A percentile compares a stretch with the other conserved stretches of the same genome.
Conservation (phyloP, 257 asterid species). For the Nicotiana benthamiana region DNA sequence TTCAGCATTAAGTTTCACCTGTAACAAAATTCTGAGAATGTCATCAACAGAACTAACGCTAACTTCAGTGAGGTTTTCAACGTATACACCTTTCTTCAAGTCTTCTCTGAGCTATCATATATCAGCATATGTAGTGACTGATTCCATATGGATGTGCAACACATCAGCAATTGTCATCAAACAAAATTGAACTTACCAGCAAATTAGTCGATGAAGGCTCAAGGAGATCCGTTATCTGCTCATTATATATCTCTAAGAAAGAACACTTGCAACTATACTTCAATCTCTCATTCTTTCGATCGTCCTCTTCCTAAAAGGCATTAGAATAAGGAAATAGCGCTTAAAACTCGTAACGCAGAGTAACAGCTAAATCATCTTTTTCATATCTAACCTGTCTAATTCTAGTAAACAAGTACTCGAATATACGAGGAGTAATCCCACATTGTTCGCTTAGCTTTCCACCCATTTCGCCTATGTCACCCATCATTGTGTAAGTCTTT, state of each 20-base stretch:
- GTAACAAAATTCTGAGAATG: constrained; percentile 53
- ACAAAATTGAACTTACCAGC: constrained; percentile 38
- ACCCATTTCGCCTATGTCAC: constrained; percentile 50
- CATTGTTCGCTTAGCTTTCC: constrained; percentile 53
- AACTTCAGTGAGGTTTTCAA: constrained; percentile 71
- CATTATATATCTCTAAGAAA: constrained; percentile 82
- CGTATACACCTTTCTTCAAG: constrained; percentile 73
- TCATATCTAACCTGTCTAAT: constrained; percentile 50
- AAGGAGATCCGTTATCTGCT: constrained; percentile 87
- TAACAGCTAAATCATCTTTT: neutral
- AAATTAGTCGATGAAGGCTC: constrained; percentile 80
- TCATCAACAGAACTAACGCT: constrained; percentile 60
- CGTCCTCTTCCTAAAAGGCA: constrained; percentile 62
- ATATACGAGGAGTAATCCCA: constrained; percentile 81
- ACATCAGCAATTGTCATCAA: neutral
- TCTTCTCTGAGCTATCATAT: constrained; percentile 72
- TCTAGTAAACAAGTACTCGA: constrained; percentile 62
- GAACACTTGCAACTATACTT: constrained; percentile 83
- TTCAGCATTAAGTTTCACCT: constrained; percentile 44
- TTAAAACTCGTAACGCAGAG: neutral
- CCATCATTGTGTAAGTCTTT: constrained; percentile 89
- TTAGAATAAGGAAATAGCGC: constrained; percentile 11
- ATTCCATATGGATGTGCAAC: neutral
- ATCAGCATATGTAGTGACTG: neutral
- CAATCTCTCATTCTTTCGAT: constrained; percentile 52